Base-by-base conservation (phyloP, 1,139 yeast species). In the Yamadazyma songkhlaensis region DNA sequence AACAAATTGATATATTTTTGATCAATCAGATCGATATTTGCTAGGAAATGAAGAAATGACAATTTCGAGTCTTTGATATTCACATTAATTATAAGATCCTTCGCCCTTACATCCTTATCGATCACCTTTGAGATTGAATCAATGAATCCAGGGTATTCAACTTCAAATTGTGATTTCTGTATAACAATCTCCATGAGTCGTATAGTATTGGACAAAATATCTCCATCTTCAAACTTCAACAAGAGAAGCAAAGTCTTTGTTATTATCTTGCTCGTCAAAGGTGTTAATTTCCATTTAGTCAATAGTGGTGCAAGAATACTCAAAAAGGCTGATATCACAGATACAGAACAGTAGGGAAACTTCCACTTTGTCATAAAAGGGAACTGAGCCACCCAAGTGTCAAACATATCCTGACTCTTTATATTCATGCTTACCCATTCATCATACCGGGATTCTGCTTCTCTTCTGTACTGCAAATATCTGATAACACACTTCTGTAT, bases 401-500 rank as follows among this genome's bases (percentile, higher is more conserved):
- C 25, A 28, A 45, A 48, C 9, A 36, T 32, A 9, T 11, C 8
- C 17, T 44, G 49, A 17, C 10, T 26, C 1, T 20, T 21, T 4
- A 41, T 22, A 7, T 6, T 15, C 9, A 10, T 8, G 6, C 11
- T 32, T 29, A 37, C 6, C 51, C 53, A 45, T n/a, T 29, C 9
- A 11, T 35, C 14, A 32, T 43, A 45, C 10, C 39, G 31, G 2
- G 25, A 40, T 9, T 31, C 37, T 25, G 49, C 43, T 4, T 24
- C 11, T 6, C 31, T 34, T 30, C 47, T 40, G 29, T 65, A 49
- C 9, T 60, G 64, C 4, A 72, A 45, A 42, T 64, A 63, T 25
- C 66, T 53, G 31, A 75, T 56, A 4, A 79, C 60, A 12, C 63
- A 50, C 8, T 60, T 50, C 51, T 85, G 94, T 25, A 90, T 58